Evolutionary conservation across 495 filamentous ascomycete species (phyloP), one percentile per base, ranked within the genome.

Genomic region (Entonaema liquescens): DNA sequence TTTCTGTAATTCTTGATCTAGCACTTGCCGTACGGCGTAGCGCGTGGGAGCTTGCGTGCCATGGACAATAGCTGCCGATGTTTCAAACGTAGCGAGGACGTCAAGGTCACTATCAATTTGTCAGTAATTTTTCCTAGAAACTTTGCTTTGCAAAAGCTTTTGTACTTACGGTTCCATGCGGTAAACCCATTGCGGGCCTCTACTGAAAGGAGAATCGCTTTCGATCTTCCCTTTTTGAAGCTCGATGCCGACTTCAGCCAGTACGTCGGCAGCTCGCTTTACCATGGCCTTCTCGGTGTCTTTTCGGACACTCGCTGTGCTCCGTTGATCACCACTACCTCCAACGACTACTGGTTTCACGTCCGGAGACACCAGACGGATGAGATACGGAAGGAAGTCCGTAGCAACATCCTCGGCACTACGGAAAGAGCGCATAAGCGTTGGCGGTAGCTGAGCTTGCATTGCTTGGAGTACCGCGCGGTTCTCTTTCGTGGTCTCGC

Each of bases 311-410:
- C 90, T 93, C 7, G 94, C 95, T 42, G 89, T 90, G 12, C 81
- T 83, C 50, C 85, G 83, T 29, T 88, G 85, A 47, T 86, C 84
- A 17, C 87, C 89, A 72, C 85, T 90, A 35, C 90, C 90, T 26
- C 91, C 89, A 4, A 99, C 87, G 52, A 97, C 86, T n/a, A 98
- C 91, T 0, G 96, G 95, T 69, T 94, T 97, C 57, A 99, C 88
- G 53, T 94, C 90, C 2, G 95, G 95, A 1, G 93, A 90, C 19
- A 98, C 81, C 75, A 99, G 90, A 42, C 89, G 89, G 52, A 92
- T 81, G 1, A 97, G 83, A 76, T 92, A 93, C 2, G 95, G 95
- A 5, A 97, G 75, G 31, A 99, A 87, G 54, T 97, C 94, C 0
- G 87, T 91, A 1, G 91, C 87, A 5, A 98, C 82, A 54, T 89